These are phyloP conservation scores for Gloeopeniophorella convolvens DNA, from an alignment of 768 basidiomycete genomes.

Conservation along the genomic window DNA sequence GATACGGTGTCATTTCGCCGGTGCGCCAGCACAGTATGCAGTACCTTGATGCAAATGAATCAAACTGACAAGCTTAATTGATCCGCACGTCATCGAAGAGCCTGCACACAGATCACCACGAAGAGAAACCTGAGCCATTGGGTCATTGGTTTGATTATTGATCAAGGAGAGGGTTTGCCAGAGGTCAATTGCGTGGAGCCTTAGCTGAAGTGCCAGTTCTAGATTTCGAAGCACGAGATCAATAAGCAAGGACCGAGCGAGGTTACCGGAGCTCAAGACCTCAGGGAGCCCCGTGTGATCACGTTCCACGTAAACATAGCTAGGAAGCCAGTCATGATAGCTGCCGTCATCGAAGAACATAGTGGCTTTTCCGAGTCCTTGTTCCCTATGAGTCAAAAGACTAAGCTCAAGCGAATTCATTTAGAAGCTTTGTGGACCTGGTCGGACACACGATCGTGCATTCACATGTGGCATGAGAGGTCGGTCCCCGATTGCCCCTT, in stretches of 20 bases:
- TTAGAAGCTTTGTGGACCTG: background rate
- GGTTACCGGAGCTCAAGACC: no score
- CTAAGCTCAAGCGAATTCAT: background rate
- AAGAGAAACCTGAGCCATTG: no score
- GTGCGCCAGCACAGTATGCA: no score
- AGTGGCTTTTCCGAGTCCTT: background rate
- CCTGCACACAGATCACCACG: background rate
- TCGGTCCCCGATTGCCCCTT: no score
- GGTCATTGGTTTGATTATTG: no score
- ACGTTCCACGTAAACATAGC: background rate
- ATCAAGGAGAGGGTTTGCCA: no score
- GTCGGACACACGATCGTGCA: background rate
- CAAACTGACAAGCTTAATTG: conserved; percentile 2
- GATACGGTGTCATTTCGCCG: background rate
- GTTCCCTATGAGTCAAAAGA: conserved; percentile 1
- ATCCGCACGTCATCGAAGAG: background rate
- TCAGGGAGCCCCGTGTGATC: no score
- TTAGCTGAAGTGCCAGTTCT: no score
- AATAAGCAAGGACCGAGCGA: no score
- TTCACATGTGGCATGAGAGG: background rate
- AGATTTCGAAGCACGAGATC: no score
- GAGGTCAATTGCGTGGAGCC: no score
- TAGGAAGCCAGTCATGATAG: background rate
- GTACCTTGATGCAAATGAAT: background rate
- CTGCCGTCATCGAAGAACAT: background rate